phyloP scores from a whole-genome alignment of 208 protist species.

The Trypanosoma congolense region DNA sequence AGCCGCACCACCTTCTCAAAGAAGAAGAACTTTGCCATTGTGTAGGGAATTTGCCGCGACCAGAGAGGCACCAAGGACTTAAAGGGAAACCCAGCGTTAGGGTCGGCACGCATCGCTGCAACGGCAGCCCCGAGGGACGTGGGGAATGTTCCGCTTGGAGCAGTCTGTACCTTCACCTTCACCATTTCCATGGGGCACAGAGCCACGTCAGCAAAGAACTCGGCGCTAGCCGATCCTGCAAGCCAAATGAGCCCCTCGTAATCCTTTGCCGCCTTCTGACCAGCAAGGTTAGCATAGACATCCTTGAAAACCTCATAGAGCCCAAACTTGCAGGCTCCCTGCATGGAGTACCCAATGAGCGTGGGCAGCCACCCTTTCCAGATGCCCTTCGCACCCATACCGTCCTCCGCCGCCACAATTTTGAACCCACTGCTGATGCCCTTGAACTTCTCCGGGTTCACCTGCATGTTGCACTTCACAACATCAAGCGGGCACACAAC shows the following conservation, averaged over 20 bases:
- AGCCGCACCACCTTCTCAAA: conserved; percentile 83
- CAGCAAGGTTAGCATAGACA: conserved; percentile 78
- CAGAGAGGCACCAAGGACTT: conserved; percentile 89
- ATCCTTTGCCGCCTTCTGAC: conserved; percentile 73
- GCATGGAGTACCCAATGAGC: conserved; percentile 88
- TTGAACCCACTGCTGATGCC: conserved; percentile 65
- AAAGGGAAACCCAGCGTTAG: conserved; percentile 80
- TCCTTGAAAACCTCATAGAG: conserved; percentile 95
- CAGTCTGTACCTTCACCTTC: conserved; percentile 92
- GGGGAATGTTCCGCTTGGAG: conserved; percentile 74
- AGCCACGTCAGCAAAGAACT: conserved; percentile 95
- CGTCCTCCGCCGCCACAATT: conserved; percentile 63
- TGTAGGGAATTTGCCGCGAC: conserved; percentile 94
- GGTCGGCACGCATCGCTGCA: conserved; percentile 64
- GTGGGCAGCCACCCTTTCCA: conserved; percentile 90
- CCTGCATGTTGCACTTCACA: conserved; percentile 95
- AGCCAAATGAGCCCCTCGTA: conserved; percentile 84
- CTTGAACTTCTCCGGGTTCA: conserved; percentile 86
- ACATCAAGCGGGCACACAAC: conserved; percentile 93
- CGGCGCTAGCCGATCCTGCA: conserved; percentile 90
- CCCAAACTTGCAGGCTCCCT: conserved; percentile 94
- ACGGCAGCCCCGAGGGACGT: conserved; percentile 62
- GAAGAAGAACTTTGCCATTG: conserved; percentile 94
- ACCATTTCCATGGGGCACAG: conserved; percentile 94
- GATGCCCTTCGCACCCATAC: conserved; percentile 63